phyloP scores from a whole-genome alignment of 176 grass and related monocot species.

The Carex littledalei region DNA sequence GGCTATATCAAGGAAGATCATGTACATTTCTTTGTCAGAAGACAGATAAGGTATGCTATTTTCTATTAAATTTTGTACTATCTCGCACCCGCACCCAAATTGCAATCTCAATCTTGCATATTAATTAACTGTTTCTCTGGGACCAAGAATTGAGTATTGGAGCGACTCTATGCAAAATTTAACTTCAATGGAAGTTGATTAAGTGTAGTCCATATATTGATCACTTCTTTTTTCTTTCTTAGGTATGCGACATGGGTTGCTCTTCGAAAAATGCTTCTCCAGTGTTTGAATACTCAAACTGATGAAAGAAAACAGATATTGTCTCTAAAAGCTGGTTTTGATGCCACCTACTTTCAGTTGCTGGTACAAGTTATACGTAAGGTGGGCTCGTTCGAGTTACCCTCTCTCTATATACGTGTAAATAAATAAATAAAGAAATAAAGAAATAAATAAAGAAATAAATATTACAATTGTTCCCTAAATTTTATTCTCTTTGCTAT shows the following conservation, averaged over 20 bases:
- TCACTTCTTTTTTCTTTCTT: background rate
- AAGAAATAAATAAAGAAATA: too few relatives aligned
- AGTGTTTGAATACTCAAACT: constrained; percentile 52
- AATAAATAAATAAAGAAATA: too few relatives aligned
- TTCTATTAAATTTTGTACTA: background rate
- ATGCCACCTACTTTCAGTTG: constrained; percentile 90
- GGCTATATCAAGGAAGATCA: constrained; percentile 99
- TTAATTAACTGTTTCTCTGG: background rate
- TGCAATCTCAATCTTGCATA: background rate
- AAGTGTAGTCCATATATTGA: background rate
- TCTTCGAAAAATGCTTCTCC: constrained; percentile 62
- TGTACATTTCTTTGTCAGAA: constrained; percentile 80
- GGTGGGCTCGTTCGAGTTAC: too few relatives aligned
- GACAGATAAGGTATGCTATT: constrained; percentile 32
- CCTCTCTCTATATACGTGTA: too few relatives aligned
- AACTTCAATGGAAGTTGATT: background rate
- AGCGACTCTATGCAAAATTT: background rate
- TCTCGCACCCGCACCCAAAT: background rate
- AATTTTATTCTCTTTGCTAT: too few relatives aligned
- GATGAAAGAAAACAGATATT: constrained; percentile 63
- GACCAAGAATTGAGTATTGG: background rate
- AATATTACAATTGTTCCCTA: too few relatives aligned
- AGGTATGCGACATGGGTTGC: constrained; percentile 90
- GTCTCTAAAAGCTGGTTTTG: constrained; percentile 89
- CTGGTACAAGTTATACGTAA: constrained; percentile 29